Percentiles rank a stretch among this genome's conserved stretches.
Conservation (phyloP, 495 filamentous ascomycete genomes). For the Aspergillus indologenus region DNA sequence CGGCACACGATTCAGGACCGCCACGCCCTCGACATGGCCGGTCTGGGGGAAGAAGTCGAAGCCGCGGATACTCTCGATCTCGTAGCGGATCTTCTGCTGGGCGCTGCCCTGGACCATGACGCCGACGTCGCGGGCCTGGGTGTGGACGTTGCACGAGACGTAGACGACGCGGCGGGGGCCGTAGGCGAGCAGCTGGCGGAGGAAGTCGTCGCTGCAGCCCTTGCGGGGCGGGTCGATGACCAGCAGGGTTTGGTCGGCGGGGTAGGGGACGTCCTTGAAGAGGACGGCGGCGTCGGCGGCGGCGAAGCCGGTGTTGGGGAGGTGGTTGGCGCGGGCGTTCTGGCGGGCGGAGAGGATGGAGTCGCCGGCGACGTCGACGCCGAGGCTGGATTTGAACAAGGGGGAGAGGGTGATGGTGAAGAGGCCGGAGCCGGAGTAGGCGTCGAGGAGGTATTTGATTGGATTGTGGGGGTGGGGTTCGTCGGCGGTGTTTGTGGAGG, state of each 20-base stretch:
- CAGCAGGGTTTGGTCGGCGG: constrained; percentile 76
- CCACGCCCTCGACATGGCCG: constrained; percentile 92
- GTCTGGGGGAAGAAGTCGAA: constrained; percentile 99
- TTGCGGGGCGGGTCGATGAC: constrained; percentile 94
- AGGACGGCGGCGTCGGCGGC: constrained; percentile 79
- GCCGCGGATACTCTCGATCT: constrained; percentile 86
- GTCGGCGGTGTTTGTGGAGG: constrained; percentile 21
- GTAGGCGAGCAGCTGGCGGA: constrained; percentile 73
- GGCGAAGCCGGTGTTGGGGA: constrained; percentile 73
- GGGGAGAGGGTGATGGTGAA: constrained; percentile 92
- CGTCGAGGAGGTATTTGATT: constrained; percentile 88
- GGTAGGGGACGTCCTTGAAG: constrained; percentile 70
- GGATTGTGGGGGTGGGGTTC: constrained; percentile 35
- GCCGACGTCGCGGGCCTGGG: constrained; percentile 90
- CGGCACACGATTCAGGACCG: constrained; percentile 56
- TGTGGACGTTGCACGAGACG: constrained; percentile 96
- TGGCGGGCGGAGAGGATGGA: constrained; percentile 71
- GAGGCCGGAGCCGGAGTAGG: constrained; percentile 94
- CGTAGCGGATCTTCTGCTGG: constrained; percentile 59
- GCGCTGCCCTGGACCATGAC: constrained; percentile 67
- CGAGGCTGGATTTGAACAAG: constrained; percentile 67
- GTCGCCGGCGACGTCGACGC: constrained; percentile 66
- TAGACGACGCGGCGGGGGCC: constrained; percentile 80
- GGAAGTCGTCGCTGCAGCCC: constrained; percentile 83
- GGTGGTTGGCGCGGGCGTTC: constrained; percentile 74